Evolutionary conservation across 495 filamentous ascomycete genomes (phyloP), one percentile per base, ranked within the genome.

Genomic region (Hypomontagnella submonticulosa): DNA sequence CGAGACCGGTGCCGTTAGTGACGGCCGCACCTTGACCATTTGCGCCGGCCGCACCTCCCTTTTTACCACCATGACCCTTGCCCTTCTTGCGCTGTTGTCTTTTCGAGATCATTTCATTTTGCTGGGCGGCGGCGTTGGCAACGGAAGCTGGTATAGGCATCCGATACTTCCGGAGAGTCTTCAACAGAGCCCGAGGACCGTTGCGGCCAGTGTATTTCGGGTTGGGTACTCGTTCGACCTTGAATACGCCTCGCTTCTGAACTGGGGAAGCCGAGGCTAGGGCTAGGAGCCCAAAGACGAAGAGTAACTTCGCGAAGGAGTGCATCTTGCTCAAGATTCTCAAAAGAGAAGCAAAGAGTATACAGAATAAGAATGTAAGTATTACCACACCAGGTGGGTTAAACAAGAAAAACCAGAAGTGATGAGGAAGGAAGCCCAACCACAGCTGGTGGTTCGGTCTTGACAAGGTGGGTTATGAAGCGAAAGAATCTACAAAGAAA

Each of bases 101-200:
- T 59, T 72, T 71, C 0, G 66, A 56, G 62, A 76, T 72, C 57
- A 71, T 63, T 46, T 73, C 67, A 23, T 47, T 64, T 59, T 73
- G 71, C 13, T 66, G 55, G 32, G 76, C 73, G 27, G 78, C 68
- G 12, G 77, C 75, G 27, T 75, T 66, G n/a, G 79, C 56, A 41
- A 83, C 66, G 15, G 67, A 73, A 5, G 71, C 71, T 3, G 80
- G 76, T 27, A 83, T 66, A 36, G 76, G 74, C 73, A 88, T 84
- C 55, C 85, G 77, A 72, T 84, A 90, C 65, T 90, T 91, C 61
- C 80, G 73, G 65, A 89, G 88, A 13, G 88, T 83, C 71, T 83
- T 90, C 20, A 83, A 71, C 18, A 92, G 72, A 43, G 85, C 84
- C 53, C 74, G 73, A 2, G 84, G 84, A 2, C 87, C 87, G 72